Evolutionary conservation across 164 flowering plant species (phyloP), one percentile per base, ranked within the genome.

Genomic region (Euptelea pleiosperma): DNA sequence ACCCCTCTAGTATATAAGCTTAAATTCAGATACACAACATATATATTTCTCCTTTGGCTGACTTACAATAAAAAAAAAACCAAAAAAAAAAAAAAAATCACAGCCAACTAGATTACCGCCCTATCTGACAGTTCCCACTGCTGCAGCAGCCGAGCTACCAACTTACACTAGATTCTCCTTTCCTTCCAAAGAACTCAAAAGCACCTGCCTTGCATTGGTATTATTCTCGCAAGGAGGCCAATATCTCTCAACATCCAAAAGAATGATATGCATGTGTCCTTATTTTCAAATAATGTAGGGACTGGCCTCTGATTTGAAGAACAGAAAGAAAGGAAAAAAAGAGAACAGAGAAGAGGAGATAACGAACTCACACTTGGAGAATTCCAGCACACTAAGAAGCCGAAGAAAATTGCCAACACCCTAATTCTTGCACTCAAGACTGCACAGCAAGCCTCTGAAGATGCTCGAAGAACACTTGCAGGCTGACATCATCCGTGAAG

Each of bases 391-490:
- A 55, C 33, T 1, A 22, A 26, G 35, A 51, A 39, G 43, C 52
- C 21, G 12, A 51, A 11, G 39, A 47, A 15, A 61, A 61, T 28
- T 21, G 25, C 33, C 10, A 62, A 12, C 9, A 14, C 53, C n/a
- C 39, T 31, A 56, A 25, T 24, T n/a, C 25, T 33, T 31, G 31
- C 1, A 21, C 31, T 81, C 80, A 85, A 30, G 86, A 82, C 71
- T 91, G 96, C 65, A 91, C 98, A 2, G 89, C 98, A 60, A 91
- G 68, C 78, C 76, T 82, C 74, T 91, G 98, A 44, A 91, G 98
- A 78, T 91, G 98, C 71, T 89, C 95, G 33, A 89, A 75, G 78
- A 91, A 91, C 15, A 91, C 96, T 74, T 87, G 93, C 28, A 91
- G 79, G 63, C 96, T 89, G 54, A 91, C 98, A 62, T 91, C 98